Base-by-base conservation (phyloP, 192 early-diverging fungal species). In the Hyaloraphidium curvatum region DNA sequence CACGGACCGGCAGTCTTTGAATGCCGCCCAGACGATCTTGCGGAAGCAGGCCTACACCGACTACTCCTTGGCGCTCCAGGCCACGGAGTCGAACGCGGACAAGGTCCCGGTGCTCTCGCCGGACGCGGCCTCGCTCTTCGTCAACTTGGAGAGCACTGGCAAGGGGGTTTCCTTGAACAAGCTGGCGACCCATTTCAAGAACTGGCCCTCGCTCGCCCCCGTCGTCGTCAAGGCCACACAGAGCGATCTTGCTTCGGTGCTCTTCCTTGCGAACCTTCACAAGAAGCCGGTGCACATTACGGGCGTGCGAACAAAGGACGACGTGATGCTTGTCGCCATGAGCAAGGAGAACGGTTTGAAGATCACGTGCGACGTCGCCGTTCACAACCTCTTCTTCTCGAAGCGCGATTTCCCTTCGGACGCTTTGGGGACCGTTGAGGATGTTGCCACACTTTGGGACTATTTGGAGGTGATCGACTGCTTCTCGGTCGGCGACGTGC, bases 351-450 rank as follows among this genome's bases (percentile, higher is more conserved):
- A 86, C 51, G 89, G 85, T 5, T 66, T 89, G 11, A 56, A 66
- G 25, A 86, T 93, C 37, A 91, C 89, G 3, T 98, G 91, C 70
- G 94, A 96, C 62, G 87, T 93, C n/a, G 73, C 79, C 16, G 79
- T 92, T 3, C 80, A 83, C 58, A 66, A 78, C n/a, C 69, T 97
- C 33, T 91, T 93, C 69, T 68, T 83, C 50, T 69, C 75, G 4
- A 66, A 59, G 2, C 68, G 68, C 22, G 71, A 73, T 28, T 52
- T 57, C 16, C 43, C 37, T n/a, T 51, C 31, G 21, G 30, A 40
- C 4, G 50, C 17, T 0, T 39, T 73, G 17, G 35, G 31, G 5
- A 69, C 57, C 39, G 60, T 69, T 31, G 58, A 54, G 0, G 82
- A 89, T 37, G 79, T 85, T 54, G 66, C 71, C n/a, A 70, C 79